Evolutionary conservation across 768 basidiomycete genomes (phyloP).

Genomic region (Psilocybe sp.): DNA sequence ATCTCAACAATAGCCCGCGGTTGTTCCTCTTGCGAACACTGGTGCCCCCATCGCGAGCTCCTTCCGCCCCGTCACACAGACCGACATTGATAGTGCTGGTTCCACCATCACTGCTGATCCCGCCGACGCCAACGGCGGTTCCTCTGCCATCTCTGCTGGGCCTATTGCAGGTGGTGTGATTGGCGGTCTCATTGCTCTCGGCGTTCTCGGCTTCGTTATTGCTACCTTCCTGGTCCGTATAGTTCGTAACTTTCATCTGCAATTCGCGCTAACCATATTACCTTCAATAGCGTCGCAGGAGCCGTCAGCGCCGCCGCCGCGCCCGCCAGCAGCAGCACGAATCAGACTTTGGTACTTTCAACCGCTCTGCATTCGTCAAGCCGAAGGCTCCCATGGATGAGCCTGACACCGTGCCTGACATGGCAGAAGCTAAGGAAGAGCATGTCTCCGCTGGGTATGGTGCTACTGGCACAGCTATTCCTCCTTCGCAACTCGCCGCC

Average conservation of each 20-base stretch:
- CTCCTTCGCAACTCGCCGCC: constrained; percentile 20
- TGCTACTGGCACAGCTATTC: constrained; percentile 5
- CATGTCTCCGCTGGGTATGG: constrained; percentile 30
- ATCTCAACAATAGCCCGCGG: constrained; percentile 5
- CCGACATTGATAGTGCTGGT: constrained; percentile 9
- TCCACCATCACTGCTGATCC: constrained; percentile 19
- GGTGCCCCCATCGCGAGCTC: constrained; percentile 16
- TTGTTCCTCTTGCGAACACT: not conserved
- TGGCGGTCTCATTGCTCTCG: constrained; percentile 32
- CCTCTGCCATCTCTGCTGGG: constrained; percentile 33
- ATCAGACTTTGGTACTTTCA: constrained; percentile 38
- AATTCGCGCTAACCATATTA: not conserved
- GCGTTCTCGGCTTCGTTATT: constrained; percentile 34
- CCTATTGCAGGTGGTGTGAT: constrained; percentile 41
- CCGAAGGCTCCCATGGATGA: constrained; percentile 18
- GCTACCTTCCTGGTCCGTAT: constrained; percentile 35
- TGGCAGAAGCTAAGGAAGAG: constrained; percentile 20
- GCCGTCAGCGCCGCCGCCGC: constrained; percentile 32
- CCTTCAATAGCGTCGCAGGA: constrained; percentile 20
- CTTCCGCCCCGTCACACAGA: constrained; percentile 12
- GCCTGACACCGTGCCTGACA: constrained; percentile 15
- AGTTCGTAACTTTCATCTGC: not conserved
- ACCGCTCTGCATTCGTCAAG: constrained; percentile 22
- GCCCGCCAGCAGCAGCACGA: constrained; percentile 20
- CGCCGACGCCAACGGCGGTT: constrained; percentile 10